Evolutionary conservation across 192 early-diverging fungal species (phyloP), one percentile per base, ranked within the genome.

Genomic region (Pilaira anomala): DNA sequence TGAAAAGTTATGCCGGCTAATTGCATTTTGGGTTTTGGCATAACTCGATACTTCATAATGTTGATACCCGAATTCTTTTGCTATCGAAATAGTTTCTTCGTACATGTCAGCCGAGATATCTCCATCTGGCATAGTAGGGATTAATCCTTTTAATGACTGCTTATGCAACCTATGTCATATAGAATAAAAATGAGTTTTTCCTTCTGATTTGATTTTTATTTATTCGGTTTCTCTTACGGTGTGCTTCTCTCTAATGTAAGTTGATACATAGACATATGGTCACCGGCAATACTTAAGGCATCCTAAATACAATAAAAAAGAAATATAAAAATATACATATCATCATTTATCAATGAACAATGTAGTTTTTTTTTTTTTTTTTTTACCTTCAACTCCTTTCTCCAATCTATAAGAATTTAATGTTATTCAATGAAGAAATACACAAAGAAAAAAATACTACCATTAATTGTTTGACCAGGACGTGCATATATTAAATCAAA

Each of bases 1-100:
- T 0, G 76, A 70, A 64, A 73, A 81, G 45, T 83, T 83, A 51
- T 83, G 82, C 30, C 65, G 63, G 41, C 82, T 69, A 14, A 74
- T 83, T 30, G 76, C 74, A 7, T 65, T 60, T 16, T 46, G 25
- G 30, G 73, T 67, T 50, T 67, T 66, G 1, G 71, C 64, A 68
- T 77, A 83, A 28, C 76, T 83, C 24, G 82, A 83, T n/a, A 83
- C 77, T 61, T 83, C 82, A 62, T 83, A 83, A 54, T 83, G 82
- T 36, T 68, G 51, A 52, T 78, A 83, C 22, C 79, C 77, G 48
- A 62, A 65, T n/a, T 64, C 22, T 1, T 25, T 66, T 11, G 3
- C 63, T 66, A 78, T 78, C 67, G 76, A 41, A 49, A 81, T 65
- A 0, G 72, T 77, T 4, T 67, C 42, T 21, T 83, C 80, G 25